Conservation (phyloP, 805 yeast species). For the Schizosaccharomyces osmophilus region DNA sequence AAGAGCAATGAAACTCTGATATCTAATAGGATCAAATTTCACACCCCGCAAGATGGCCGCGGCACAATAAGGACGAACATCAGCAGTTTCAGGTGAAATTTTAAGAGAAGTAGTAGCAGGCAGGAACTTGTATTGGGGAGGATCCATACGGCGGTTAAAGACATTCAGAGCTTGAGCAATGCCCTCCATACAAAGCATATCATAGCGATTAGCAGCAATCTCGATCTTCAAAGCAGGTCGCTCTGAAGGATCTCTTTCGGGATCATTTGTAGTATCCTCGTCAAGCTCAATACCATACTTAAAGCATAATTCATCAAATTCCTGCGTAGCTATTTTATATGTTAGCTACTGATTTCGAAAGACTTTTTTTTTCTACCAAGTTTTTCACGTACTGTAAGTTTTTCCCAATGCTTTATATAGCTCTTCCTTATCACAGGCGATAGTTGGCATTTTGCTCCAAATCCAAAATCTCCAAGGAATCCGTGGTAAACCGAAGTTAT, state of each 20-base stretch:
- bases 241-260: constrained; percentile 25
- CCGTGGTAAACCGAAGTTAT: not conserved
- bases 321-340: constrained; percentile 27
- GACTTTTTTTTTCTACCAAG: constrained; percentile 5
- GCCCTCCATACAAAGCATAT: constrained; percentile 93
- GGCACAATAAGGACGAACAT: constrained; percentile 77
- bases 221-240: constrained; percentile 95
- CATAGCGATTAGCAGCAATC: constrained; percentile 94
- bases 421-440: constrained; percentile 84
- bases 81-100: constrained; percentile 19
- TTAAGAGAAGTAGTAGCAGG: not conserved
- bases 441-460: constrained; percentile 61
- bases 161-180: constrained; percentile 85
- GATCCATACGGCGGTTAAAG: constrained; percentile 41
- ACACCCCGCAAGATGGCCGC: constrained; percentile 80
- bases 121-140: constrained; percentile 9
- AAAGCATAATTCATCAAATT: constrained; percentile 90
- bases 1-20: constrained; percentile 81
- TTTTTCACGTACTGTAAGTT: constrained; percentile 9
- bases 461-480: not conserved
- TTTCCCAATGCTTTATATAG: constrained; percentile 54
- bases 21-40: constrained; percentile 56
- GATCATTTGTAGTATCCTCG: constrained; percentile 33
- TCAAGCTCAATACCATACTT: constrained; percentile 94
- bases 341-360: not conserved